These are phyloP conservation scores for Epichloe typhina DNA, from an alignment of 2,329 filamentous ascomycete species.

Conservation along the genomic window DNA sequence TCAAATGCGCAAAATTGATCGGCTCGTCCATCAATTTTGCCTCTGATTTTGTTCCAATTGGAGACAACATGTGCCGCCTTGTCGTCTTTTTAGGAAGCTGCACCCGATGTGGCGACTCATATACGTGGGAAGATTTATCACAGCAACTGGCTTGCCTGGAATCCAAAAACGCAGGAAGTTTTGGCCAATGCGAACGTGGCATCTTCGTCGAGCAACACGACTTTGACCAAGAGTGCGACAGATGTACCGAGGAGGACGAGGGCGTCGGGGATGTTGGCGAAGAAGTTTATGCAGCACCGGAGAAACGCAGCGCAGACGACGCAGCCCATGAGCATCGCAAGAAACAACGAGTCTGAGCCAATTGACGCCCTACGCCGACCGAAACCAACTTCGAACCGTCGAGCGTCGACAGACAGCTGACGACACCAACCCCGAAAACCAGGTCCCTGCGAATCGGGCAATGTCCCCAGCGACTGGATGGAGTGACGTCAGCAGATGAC, in stretches of 20 bases:
- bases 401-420: too few species aligned
- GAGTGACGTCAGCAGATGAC: not conserved
- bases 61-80: slow-evolving; percentile 31
- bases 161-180: slow-evolving; percentile 33
- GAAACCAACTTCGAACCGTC: too few species aligned
- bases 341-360: slow-evolving; percentile 19
- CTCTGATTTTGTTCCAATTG: not conserved
- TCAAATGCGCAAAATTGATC: not conserved
- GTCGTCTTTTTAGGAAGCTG: slow-evolving; percentile 31
- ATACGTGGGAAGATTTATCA: slow-evolving; percentile 30
- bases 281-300: slow-evolving; percentile 8
- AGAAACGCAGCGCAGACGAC: slow-evolving; percentile 11
- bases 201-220: slow-evolving; percentile 28
- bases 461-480: not conserved
- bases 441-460: too few species aligned
- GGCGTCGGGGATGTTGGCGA: slow-evolving; percentile 28
- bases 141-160: slow-evolving; percentile 35
- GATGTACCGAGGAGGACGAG: slow-evolving; percentile 28
- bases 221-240: slow-evolving; percentile 35
- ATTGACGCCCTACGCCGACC: not conserved
- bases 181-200: slow-evolving; percentile 30
- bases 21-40: not conserved
- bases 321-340: slow-evolving; percentile 12
- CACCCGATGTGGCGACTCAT: slow-evolving; percentile 25
- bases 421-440: too few species aligned